Conservation (phyloP, 192 early-diverging fungal genomes). For the Coemansia sp. region DNA sequence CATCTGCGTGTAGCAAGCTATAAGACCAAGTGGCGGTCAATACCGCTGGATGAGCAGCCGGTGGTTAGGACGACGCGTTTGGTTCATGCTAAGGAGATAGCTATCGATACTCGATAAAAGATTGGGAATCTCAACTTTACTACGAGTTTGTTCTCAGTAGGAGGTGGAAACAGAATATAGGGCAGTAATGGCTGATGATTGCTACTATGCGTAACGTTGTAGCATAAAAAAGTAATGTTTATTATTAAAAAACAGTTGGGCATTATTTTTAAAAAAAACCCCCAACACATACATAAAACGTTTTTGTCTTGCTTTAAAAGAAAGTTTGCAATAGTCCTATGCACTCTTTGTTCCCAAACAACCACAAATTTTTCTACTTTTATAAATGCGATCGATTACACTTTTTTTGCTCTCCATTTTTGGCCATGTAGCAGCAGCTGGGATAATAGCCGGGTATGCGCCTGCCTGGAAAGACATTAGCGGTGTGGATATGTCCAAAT, state of each 20-base stretch:
- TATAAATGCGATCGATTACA: not conserved
- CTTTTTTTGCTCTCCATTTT: not conserved
- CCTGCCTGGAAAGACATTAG: constrained; percentile 37
- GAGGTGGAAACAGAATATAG: not conserved
- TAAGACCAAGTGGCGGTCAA: constrained; percentile 49
- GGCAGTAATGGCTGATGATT: not conserved
- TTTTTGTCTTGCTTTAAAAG: not conserved
- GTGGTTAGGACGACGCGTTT: constrained; percentile 70
- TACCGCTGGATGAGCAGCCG: constrained; percentile 69
- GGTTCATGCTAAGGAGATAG: too few species aligned
- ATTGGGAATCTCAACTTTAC: too few species aligned
- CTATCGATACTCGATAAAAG: too few species aligned
- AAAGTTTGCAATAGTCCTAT: too few species aligned
- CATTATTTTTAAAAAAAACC: not conserved
- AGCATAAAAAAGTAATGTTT: not conserved
- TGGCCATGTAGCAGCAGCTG: not conserved
- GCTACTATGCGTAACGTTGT: constrained; percentile 1
- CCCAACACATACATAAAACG: not conserved
- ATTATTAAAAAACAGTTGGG: not conserved
- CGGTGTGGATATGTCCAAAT: constrained; percentile 31
- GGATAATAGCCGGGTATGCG: constrained; percentile 41
- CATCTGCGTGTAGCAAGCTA: constrained; percentile 32
- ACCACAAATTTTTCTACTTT: too few species aligned
- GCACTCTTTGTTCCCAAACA: too few species aligned
- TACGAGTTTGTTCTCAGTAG: not conserved